phyloP scores from a whole-genome alignment of 352 stramenopile species.

The Bremia lactucae region DNA sequence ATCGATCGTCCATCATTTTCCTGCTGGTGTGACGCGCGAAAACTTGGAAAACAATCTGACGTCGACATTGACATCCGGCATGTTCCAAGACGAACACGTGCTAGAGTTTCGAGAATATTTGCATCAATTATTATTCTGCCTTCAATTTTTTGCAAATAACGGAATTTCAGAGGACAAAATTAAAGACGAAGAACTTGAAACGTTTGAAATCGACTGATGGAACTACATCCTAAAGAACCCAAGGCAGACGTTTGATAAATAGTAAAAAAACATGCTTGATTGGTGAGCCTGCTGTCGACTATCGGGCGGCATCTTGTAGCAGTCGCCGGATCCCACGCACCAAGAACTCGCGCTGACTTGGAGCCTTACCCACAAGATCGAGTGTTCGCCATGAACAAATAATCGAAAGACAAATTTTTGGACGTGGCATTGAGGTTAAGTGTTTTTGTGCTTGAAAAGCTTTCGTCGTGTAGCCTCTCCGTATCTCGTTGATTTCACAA shows the following conservation, averaged over 20 bases:
- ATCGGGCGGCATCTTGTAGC: background rate
- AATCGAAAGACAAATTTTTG: conserved; percentile 41
- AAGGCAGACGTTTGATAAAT: background rate
- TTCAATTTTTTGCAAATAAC: conserved; percentile 45
- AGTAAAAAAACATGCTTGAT: background rate
- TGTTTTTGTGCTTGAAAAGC: conserved; percentile 32
- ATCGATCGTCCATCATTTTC: conserved; percentile 51
- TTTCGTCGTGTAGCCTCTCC: conserved; percentile 35
- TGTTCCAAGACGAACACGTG: conserved; percentile 64
- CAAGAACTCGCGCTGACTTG: conserved; percentile 35
- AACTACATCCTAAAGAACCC: background rate
- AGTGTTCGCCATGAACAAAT: conserved; percentile 37
- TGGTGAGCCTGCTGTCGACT: background rate
- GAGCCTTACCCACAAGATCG: background rate
- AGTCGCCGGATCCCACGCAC: conserved; percentile 33
- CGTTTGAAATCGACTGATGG: conserved; percentile 38
- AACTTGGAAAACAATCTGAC: conserved; percentile 39
- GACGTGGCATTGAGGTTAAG: conserved; percentile 10
- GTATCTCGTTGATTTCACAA: conserved; percentile 32
- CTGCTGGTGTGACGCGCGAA: conserved; percentile 36
- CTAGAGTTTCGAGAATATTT: conserved; percentile 71
- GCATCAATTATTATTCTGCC: conserved; percentile 62
- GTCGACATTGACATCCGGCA: conserved; percentile 32
- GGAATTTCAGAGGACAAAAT: conserved; percentile 33
- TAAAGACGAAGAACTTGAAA: conserved; percentile 45